Evolutionary conservation across 2,329 filamentous ascomycete genomes (phyloP).

Genomic region (Colletotrichum lentis): DNA sequence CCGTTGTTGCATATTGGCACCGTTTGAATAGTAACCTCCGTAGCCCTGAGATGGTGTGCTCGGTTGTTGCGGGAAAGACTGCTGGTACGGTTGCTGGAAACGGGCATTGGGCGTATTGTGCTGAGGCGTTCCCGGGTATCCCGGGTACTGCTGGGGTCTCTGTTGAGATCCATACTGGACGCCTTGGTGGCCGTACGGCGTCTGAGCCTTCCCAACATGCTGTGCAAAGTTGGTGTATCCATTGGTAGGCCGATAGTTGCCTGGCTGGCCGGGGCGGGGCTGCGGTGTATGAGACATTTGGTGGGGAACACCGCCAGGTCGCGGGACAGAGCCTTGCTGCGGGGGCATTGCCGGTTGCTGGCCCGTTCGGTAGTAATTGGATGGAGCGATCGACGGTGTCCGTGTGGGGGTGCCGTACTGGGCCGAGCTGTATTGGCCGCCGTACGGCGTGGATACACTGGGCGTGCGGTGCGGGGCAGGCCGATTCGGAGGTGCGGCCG

Average conservation of each 20-base stretch:
- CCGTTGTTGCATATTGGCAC: slow-evolving; percentile 51
- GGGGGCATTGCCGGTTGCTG: slow-evolving; percentile 52
- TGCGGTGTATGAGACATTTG: slow-evolving; percentile 45
- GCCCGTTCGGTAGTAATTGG: slow-evolving; percentile 55
- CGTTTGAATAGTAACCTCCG: slow-evolving; percentile 55
- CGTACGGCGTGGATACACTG: slow-evolving; percentile 52
- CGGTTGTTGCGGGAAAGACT: slow-evolving; percentile 49
- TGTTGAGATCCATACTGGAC: slow-evolving; percentile 59
- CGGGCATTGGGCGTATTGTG: slow-evolving; percentile 55
- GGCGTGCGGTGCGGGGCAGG: slow-evolving; percentile 51
- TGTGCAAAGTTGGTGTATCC: slow-evolving; percentile 59
- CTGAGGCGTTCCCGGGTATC: slow-evolving; percentile 49
- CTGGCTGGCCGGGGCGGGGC: slow-evolving; percentile 44
- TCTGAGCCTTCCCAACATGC: slow-evolving; percentile 61
- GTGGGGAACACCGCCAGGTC: slow-evolving; percentile 40
- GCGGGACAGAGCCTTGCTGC: slow-evolving; percentile 49
- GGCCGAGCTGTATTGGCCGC: slow-evolving; percentile 52
- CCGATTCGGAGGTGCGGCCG: slow-evolving; percentile 41
- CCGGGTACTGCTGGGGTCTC: slow-evolving; percentile 53
- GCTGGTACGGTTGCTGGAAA: slow-evolving; percentile 50
- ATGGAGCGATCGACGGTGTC: slow-evolving; percentile 52
- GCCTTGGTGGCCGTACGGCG: slow-evolving; percentile 61
- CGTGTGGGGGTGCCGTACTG: slow-evolving; percentile 60
- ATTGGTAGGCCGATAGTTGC: slow-evolving; percentile 58
- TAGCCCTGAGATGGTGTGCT: slow-evolving; percentile 51